Evolutionary conservation across 495 filamentous ascomycete genomes (phyloP).

Genomic region (Xylaria intraflava): DNA sequence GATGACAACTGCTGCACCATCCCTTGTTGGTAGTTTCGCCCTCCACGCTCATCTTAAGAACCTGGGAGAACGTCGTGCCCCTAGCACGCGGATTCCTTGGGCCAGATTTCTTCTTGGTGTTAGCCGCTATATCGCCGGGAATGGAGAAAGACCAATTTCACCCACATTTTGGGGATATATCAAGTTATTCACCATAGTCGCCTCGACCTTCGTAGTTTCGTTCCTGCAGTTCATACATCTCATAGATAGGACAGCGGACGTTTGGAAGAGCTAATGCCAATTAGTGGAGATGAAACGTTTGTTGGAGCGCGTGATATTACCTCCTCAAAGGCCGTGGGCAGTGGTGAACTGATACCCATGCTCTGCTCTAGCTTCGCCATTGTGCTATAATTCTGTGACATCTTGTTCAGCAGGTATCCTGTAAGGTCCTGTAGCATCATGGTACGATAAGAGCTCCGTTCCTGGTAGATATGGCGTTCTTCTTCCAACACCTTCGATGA

Average conservation of each 20-base stretch:
- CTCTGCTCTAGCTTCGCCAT: constrained; percentile 46
- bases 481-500: constrained; percentile 76
- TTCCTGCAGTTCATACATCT: constrained; percentile 76
- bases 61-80: constrained; percentile 65
- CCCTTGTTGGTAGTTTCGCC: constrained; percentile 72
- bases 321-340: constrained; percentile 21
- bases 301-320: constrained; percentile 6
- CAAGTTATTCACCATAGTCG: constrained; percentile 72
- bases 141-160: constrained; percentile 1
- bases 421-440: constrained; percentile 70
- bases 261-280: constrained; percentile 28
- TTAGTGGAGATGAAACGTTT: not conserved
- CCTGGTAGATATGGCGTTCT: constrained; percentile 44
- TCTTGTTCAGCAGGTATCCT: constrained; percentile 67
- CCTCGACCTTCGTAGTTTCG: constrained; percentile 62
- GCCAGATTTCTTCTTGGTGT: constrained; percentile 29
- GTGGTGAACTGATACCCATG: constrained; percentile 6
- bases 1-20: constrained; percentile 82
- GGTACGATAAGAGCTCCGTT: constrained; percentile 49
- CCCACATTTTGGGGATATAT: constrained; percentile 63
- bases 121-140: constrained; percentile 15
- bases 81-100: constrained; percentile 48
- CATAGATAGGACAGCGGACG: constrained; percentile 48
- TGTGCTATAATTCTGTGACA: constrained; percentile 61
- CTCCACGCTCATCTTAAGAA: constrained; percentile 82